Base-by-base conservation (phyloP, 495 filamentous ascomycete species). In the Margaritispora aquatica region DNA sequence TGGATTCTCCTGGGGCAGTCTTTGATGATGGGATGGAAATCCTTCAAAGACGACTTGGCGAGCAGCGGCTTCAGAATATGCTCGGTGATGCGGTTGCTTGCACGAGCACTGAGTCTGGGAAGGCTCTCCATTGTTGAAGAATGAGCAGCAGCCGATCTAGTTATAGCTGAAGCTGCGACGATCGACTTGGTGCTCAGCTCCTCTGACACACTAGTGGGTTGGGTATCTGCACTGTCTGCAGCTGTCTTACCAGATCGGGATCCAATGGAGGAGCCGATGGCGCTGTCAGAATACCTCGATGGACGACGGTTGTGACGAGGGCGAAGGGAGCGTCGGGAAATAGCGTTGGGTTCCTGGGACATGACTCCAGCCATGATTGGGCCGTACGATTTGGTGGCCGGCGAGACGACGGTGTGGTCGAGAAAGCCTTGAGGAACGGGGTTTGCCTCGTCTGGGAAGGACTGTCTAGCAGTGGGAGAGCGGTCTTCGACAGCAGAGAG, bases 1-100 rank as follows among this genome's bases (percentile, higher is more conserved):
- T 84, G 82, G 65, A 96, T 90, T 63, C 88, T 88, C 60, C 77
- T 72, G 8, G 89, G 89, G 63, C 90, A 83, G 63, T 88, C 84
- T 56, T 84, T 74, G 50, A 94, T 80, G 55, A 96, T 80, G 54
- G 85, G 79, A 66, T 89, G 89, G 73, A 93, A 96, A 29, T 87
- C 84, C 71, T 90, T 86, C 52, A 92, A 77, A 11, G 69, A 63
- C 1, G 70, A 60, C 44, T 81, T 76, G 53, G 73, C 71, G 51
- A 81, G 69, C 1, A 83, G 67, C 8, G 80, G 80, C 69, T 71
- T 75, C 48, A 83, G 66, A 44, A 76, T 75, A 68, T 81, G 74
- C 57, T 82, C 79, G 66, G 69, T 68, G 57, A 83, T 82, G 63
- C 79, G 76, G 71, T 75, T 80, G 62, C 68, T 74, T 53, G 77